phyloP scores from a whole-genome alignment of 2,329 filamentous ascomycete genomes.

The Venturia carpophila region DNA sequence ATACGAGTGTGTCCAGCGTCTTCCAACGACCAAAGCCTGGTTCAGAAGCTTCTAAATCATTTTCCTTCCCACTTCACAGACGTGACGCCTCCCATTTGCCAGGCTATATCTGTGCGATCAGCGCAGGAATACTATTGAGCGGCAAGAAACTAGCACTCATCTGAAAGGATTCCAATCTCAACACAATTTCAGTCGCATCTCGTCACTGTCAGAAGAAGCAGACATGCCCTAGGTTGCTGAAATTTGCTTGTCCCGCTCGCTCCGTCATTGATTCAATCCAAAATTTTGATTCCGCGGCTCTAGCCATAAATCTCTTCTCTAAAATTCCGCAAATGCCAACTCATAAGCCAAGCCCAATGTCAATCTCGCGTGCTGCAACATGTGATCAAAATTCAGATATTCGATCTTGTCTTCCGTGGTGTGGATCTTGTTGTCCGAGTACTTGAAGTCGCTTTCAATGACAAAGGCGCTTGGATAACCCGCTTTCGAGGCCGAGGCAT shows the following conservation, averaged over 20 bases:
- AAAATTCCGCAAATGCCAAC: conserved; percentile 67
- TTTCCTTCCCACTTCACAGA: background rate
- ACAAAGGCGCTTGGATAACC: conserved; percentile 70
- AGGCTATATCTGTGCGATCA: background rate
- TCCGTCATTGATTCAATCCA: background rate
- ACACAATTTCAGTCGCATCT: background rate
- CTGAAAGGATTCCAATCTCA: background rate
- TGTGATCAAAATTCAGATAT: conserved; percentile 74
- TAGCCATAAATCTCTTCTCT: background rate
- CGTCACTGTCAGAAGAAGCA: background rate
- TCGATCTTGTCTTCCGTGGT: conserved; percentile 62
- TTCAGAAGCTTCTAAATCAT: background rate
- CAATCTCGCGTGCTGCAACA: conserved; percentile 83
- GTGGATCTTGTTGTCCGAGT: conserved; percentile 59
- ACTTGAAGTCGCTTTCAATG: conserved; percentile 64
- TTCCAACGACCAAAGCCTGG: background rate
- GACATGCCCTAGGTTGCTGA: background rate
- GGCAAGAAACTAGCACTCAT: background rate
- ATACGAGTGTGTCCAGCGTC: background rate
- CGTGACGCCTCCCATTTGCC: background rate
- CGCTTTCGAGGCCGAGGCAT: conserved; percentile 64
- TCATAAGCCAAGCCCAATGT: conserved; percentile 79
- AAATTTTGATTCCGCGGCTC: background rate
- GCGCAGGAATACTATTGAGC: background rate
- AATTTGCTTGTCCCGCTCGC: background rate